Base-by-base conservation (phyloP, 805 yeast genomes). In the Grigorovia yakushimaensis region DNA sequence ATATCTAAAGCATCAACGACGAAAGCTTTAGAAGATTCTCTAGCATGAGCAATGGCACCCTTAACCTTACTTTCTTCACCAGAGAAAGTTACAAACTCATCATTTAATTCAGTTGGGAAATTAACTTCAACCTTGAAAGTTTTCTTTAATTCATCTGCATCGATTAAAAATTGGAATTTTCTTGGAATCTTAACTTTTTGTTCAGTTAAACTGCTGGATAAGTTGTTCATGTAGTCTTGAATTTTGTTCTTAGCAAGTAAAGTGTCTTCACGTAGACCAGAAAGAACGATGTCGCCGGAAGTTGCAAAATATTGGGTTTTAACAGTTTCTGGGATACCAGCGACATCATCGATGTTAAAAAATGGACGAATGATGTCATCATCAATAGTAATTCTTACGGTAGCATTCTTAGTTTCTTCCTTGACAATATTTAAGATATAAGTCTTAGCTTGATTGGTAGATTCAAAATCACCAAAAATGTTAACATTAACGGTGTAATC, bases 381-480 rank as follows among this genome's bases (percentile, higher is more conserved):
- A 30, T 65, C 65, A 38, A 84, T 71, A n/a, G 69, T 59, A 27
- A 84, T 50, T 55, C 70, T 77, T 30, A 76, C 62, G 9, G 75
- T 66, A 48, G 81, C 68, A 54, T 67, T 71, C 59, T 81, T 82
- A 47, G 88, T 82, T 57, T 84, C 81, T 58, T 84, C 85, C 58
- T 77, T 74, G 44, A 88, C 94, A 57, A 88, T 84, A 19, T 76
- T 78, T 59, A 78, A 55, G 53, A 91, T 88, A 60, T 73, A 78
- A 35, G 69, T 64, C 60, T 82, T 82, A 27, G 97, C 96, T 44
- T 74, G 73, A 52, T 73, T 76, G 55, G 85, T 84, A 47, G 96
- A 88, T 61, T 85, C 94, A 50, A 77, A 74, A 60, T 88, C 95
- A 68, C 97, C 98, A 50, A 78, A 83, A 47, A 89, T 70, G 23